Evolutionary conservation across 495 filamentous ascomycete genomes (phyloP).

Genomic region (Pyrenula aspistea): DNA sequence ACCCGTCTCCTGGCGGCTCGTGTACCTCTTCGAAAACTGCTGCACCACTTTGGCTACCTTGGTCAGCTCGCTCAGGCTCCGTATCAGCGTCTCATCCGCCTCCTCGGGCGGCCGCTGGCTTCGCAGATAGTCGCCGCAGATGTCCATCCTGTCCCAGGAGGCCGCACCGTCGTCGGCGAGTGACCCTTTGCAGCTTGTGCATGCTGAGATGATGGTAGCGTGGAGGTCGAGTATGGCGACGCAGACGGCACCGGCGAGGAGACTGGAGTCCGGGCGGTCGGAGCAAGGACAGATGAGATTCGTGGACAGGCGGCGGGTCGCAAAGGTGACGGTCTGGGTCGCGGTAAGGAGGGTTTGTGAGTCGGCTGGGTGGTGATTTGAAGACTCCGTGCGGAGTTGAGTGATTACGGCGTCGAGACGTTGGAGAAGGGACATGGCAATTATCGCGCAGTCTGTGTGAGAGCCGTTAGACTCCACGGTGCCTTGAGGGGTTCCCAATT

Average conservation of each 20-base stretch:
- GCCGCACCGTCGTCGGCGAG: not conserved
- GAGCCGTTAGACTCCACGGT: too few relatives aligned
- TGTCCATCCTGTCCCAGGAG: constrained; percentile 1
- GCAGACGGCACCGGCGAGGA: constrained; percentile 3
- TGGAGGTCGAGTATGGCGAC: constrained; percentile 5
- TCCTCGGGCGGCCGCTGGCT: not conserved
- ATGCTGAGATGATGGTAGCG: not conserved
- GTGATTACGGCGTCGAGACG: too few relatives aligned
- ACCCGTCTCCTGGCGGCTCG: not conserved
- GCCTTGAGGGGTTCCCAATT: too few relatives aligned
- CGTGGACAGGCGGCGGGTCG: constrained; percentile 8
- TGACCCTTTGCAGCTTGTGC: not conserved
- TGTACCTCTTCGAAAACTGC: constrained; percentile 6
- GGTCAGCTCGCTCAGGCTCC: constrained; percentile 3
- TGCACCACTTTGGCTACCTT: constrained; percentile 6
- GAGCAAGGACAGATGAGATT: constrained; percentile 10
- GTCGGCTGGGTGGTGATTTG: too few relatives aligned
- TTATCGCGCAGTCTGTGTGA: too few relatives aligned
- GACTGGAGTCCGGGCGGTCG: constrained; percentile 2
- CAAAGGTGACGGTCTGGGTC: constrained; percentile 1
- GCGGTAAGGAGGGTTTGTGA: not conserved
- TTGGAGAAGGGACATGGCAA: too few relatives aligned
- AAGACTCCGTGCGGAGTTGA: too few relatives aligned
- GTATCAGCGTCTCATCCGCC: not conserved
- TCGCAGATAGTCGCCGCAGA: not conserved